These are phyloP conservation scores for Beauveria sp. DNA, from an alignment of 2,329 filamentous ascomycete genomes.

Conservation along the genomic window DNA sequence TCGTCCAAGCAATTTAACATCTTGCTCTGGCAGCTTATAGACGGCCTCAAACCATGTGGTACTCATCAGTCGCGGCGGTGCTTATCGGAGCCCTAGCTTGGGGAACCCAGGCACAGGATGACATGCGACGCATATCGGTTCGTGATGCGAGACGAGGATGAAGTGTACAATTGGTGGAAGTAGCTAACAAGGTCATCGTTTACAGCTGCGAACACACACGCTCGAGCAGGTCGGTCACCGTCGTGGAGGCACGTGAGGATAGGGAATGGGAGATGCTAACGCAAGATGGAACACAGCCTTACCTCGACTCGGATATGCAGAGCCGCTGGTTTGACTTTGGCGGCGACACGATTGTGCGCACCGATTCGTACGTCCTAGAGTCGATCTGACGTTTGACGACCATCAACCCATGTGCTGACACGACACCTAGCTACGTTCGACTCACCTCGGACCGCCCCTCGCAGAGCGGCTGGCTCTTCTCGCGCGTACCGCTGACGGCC, in stretches of 20 bases:
- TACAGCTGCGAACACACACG: constrained; percentile 78
- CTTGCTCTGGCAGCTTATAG: not conserved
- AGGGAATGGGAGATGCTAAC: constrained; percentile 13
- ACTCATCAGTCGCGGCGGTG: constrained; percentile 38
- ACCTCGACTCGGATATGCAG: constrained; percentile 95
- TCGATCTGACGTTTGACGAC: not conserved
- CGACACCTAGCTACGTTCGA: constrained; percentile 66
- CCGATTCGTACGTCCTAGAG: constrained; percentile 50
- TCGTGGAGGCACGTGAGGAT: constrained; percentile 14
- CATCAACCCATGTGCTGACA: not conserved
- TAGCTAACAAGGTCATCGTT: constrained; percentile 17
- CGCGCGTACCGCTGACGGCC: constrained; percentile 84
- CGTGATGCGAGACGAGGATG: constrained; percentile 15
- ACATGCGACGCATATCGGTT: constrained; percentile 45
- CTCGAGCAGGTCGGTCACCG: constrained; percentile 60
- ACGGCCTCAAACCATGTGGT: constrained; percentile 31
- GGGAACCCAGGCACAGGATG: constrained; percentile 42
- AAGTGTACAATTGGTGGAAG: not conserved
- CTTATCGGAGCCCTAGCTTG: constrained; percentile 44
- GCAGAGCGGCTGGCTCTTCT: constrained; percentile 89
- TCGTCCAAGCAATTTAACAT: not conserved
- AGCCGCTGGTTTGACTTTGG: constrained; percentile 99
- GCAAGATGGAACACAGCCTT: constrained; percentile 55
- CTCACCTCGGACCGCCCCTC: constrained; percentile 86
- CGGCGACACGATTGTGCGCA: constrained; percentile 79